A percentile compares a stretch with the other conserved stretches of the same genome.
These are phyloP conservation scores for Trichoderma arundinaceum DNA, from an alignment of 2,329 filamentous ascomycete species.

Conservation along the genomic window DNA sequence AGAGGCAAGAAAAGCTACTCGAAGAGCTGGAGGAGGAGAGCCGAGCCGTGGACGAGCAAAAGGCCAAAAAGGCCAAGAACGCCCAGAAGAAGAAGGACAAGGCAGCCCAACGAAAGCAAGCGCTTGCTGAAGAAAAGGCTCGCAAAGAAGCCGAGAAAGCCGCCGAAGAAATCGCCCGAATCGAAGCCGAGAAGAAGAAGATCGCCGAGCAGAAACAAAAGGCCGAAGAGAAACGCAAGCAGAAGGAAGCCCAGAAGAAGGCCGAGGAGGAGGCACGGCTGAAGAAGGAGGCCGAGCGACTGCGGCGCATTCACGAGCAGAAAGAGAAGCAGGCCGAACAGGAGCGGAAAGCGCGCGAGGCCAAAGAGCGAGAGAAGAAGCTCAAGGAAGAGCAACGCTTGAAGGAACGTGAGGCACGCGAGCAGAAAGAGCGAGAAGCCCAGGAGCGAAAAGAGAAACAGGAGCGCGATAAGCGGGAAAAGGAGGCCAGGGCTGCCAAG, in stretches of 20 bases:
- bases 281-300: slow-evolving; percentile 84
- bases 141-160: slow-evolving; percentile 87
- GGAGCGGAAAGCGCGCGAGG: slow-evolving; percentile 75
- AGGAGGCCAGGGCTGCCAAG: slow-evolving; percentile 60
- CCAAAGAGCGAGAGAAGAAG: slow-evolving; percentile 76
- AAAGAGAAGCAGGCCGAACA: slow-evolving; percentile 83
- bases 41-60: slow-evolving; percentile 74
- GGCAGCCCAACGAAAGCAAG: slow-evolving; percentile 85
- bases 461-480: slow-evolving; percentile 66
- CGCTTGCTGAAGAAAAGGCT: slow-evolving; percentile 88
- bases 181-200: slow-evolving; percentile 77
- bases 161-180: slow-evolving; percentile 79
- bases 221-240: slow-evolving; percentile 88
- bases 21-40: slow-evolving; percentile 90
- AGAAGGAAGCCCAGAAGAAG: slow-evolving; percentile 88
- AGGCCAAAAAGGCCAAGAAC: slow-evolving; percentile 91
- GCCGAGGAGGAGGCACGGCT: slow-evolving; percentile 87
- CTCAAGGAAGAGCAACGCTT: slow-evolving; percentile 81
- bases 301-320: slow-evolving; percentile 79
- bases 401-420: slow-evolving; percentile 77
- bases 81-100: slow-evolving; percentile 96
- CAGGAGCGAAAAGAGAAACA: slow-evolving; percentile 67
- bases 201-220: slow-evolving; percentile 80
- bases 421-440: slow-evolving; percentile 72
- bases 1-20: slow-evolving; percentile 87